Evolutionary conservation across 495 filamentous ascomycete genomes (phyloP).

Genomic region (Penicilliopsis zonata): DNA sequence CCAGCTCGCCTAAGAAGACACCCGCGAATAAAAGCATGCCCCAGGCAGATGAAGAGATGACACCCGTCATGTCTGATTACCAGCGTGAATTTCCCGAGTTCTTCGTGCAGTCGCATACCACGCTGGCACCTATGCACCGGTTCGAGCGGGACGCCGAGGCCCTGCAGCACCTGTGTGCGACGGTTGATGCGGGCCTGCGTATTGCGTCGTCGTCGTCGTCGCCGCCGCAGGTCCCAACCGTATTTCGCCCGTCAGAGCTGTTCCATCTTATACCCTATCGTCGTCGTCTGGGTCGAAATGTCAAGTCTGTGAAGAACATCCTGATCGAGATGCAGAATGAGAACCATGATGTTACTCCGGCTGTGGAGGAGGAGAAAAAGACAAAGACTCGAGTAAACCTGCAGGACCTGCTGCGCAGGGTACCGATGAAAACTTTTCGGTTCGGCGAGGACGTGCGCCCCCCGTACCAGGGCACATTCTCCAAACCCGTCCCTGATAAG

Average conservation of each 20-base stretch:
- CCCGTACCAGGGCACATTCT: slow-evolving; percentile 79
- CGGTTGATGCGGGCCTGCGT: slow-evolving; percentile 35
- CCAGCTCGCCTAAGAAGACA: slow-evolving; percentile 14
- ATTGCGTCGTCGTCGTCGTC: slow-evolving; percentile 14
- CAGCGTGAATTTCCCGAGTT: slow-evolving; percentile 65
- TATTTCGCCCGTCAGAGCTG: slow-evolving; percentile 42
- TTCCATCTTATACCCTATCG: slow-evolving; percentile 46
- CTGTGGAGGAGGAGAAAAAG: too few relatives aligned
- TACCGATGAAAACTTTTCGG: slow-evolving; percentile 66
- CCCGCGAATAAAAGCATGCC: slow-evolving; percentile 4
- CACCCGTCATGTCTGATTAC: slow-evolving; percentile 43
- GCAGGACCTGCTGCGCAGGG: slow-evolving; percentile 40
- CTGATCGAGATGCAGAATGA: slow-evolving; percentile 42
- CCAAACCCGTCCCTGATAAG: slow-evolving; percentile 35
- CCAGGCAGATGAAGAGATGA: too few relatives aligned
- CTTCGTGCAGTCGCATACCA: slow-evolving; percentile 56
- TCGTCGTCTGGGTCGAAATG: slow-evolving; percentile 37
- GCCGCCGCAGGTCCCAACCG: slow-evolving; percentile 7
- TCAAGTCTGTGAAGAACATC: slow-evolving; percentile 52
- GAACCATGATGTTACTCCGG: slow-evolving; percentile 25
- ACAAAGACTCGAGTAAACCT: too few relatives aligned
- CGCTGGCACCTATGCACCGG: slow-evolving; percentile 41
- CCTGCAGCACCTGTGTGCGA: slow-evolving; percentile 26
- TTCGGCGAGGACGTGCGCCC: slow-evolving; percentile 86
- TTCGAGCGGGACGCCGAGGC: slow-evolving; percentile 46